phyloP scores from a whole-genome alignment of 257 asterid species.

The Jacaranda copaia region DNA sequence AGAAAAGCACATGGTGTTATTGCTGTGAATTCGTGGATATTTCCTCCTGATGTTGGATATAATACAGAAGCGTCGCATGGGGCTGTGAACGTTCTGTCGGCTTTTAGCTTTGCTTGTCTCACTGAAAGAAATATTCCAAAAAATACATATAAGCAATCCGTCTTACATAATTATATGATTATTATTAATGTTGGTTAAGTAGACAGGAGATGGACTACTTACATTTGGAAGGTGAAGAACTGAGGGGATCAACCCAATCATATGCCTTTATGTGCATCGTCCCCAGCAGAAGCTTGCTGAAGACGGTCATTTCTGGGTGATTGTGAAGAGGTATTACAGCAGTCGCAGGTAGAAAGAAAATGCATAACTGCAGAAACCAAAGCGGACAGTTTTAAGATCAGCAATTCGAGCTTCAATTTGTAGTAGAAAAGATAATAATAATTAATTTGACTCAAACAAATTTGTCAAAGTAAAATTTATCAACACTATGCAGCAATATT shows the following conservation, averaged over 20 bases:
- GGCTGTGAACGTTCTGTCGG: constrained; percentile 57
- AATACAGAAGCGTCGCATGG: constrained; percentile 73
- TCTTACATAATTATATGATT: not conserved
- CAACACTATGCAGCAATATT: not conserved
- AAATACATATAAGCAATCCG: not conserved
- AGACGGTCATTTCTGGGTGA: constrained; percentile 92
- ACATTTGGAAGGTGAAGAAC: constrained; percentile 47
- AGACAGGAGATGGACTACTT: constrained; percentile 28
- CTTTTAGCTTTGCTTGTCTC: constrained; percentile 67
- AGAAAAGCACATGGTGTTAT: constrained; percentile 84
- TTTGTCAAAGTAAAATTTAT: too few relatives aligned
- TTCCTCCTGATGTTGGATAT: constrained; percentile 93
- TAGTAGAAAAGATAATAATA: too few relatives aligned
- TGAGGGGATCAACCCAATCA: constrained; percentile 62
- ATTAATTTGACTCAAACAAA: too few relatives aligned
- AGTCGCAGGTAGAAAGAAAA: constrained; percentile 71
- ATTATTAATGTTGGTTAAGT: not conserved
- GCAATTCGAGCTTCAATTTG: not conserved
- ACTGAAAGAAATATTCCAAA: constrained; percentile 37
- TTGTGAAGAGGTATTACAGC: constrained; percentile 91
- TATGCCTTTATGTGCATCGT: constrained; percentile 85
- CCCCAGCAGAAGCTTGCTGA: constrained; percentile 85
- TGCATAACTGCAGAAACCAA: constrained; percentile 61
- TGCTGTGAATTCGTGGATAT: constrained; percentile 81
- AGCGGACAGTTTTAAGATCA: not conserved